Percentiles rank a stretch among this genome's conserved stretches.
Evolutionary conservation across 2,329 filamentous ascomycete genomes (phyloP).

Genomic region (Colletotrichum musae): DNA sequence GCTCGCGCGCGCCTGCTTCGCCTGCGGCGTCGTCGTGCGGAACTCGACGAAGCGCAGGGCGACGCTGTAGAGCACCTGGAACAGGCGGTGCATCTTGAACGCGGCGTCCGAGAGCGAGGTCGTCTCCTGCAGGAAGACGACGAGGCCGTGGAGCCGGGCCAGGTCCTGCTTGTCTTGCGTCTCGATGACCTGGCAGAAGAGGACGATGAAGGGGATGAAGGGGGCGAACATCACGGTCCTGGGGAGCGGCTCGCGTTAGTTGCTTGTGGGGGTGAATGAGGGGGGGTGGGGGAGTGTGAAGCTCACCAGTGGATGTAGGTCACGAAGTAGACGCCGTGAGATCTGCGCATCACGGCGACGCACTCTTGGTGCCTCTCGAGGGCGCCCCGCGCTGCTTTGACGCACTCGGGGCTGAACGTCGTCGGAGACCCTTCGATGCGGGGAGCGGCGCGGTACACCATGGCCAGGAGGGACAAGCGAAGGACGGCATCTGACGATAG

Average conservation of each 20-base stretch:
- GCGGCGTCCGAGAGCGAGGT: conserved; percentile 63
- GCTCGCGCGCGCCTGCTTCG: conserved; percentile 50
- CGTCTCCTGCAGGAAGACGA: conserved; percentile 65
- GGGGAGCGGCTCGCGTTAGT: not conserved
- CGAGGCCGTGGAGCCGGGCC: conserved; percentile 64
- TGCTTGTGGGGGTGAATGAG: not conserved
- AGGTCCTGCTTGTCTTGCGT: conserved; percentile 59
- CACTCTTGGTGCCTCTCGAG: conserved; percentile 58
- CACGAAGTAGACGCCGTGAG: conserved; percentile 54
- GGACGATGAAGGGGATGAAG: conserved; percentile 69
- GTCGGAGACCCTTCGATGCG: conserved; percentile 45
- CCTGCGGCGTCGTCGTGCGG: conserved; percentile 52
- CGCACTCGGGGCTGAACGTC: conserved; percentile 59
- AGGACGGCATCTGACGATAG: conserved; percentile 58
- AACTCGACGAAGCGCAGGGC: conserved; percentile 72
- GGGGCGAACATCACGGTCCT: conserved; percentile 65
- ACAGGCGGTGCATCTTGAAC: conserved; percentile 69
- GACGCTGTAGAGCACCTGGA: conserved; percentile 70
- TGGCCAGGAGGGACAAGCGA: conserved; percentile 56
- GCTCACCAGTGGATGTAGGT: conserved; percentile 60
- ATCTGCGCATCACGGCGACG: conserved; percentile 54
- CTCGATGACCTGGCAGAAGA: conserved; percentile 67
- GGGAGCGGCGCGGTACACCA: conserved; percentile 60
- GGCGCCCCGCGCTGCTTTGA: conserved; percentile 58
- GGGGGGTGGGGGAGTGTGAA: not conserved